Base-by-base conservation (phyloP, 352 stramenopile species). In the Phytophthora pluvialis region DNA sequence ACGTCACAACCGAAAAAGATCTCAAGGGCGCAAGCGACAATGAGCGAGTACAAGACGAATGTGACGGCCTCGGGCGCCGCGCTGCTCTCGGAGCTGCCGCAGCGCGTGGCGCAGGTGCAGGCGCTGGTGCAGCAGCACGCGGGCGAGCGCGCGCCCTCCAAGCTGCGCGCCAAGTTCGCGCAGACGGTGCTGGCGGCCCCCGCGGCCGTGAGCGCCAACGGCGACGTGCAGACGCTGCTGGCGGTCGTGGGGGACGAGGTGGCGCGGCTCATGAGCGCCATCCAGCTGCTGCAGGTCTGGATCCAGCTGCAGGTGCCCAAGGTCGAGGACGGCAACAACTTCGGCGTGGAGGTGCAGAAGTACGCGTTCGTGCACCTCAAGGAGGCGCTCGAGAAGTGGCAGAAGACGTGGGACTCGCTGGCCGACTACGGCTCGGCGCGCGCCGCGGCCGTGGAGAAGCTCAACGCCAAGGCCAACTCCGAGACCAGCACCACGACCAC, bases 311-410 rank as follows among this genome's bases (percentile, higher is more conserved):
- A 85, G 26, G 80, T 93, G 39, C 86, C 86, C 29, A 86, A 85
- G 64, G 78, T 93, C 47, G 81, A 80, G 32, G 86, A 95, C 63
- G 86, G 86, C 68, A 95, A 95, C 75, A 95, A 95, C 70, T 95
- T 95, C 74, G 86, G 86, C 56, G 86, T 95, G 42, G 86, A 95
- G 61, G 86, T 95, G 70, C 86, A 95, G 65, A 90, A 91, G 67
- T 80, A 83, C 53, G 81, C 85, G 31, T 82, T 70, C 68, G 68
- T 86, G 67, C 77, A 90, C 53, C 48, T 95, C 6, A 93, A 89
- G 55, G 79, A 90, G 55, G 77, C 73, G 33, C 47, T 72, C 29
- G 81, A 86, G 12, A 80, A 76, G 60, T 88, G 84, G 65, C 85
- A 93, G 68, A 93, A 95, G 72, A 72, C 75, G 31, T 93, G 81